A percentile compares a stretch with the other conserved stretches of the same genome.
Conservation (phyloP, 805 yeast genomes). For the Saccharomycopsis amapae region DNA sequence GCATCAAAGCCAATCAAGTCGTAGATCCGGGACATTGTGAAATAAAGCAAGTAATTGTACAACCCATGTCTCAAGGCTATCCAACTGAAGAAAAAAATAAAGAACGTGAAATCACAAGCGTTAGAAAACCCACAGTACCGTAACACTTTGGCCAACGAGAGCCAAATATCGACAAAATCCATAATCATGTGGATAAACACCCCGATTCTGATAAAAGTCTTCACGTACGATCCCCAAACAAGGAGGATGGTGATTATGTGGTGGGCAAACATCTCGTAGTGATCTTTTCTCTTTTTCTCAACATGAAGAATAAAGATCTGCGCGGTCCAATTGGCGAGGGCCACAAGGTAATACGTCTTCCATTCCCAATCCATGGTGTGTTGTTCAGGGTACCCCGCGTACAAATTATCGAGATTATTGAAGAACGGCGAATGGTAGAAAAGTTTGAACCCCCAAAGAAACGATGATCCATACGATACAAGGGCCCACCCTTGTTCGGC, state of each 20-base stretch:
- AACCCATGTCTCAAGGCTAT: conserved; percentile 63
- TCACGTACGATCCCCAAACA: conserved; percentile 63
- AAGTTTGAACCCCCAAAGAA: conserved; percentile 49
- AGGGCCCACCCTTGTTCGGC: conserved; percentile 84
- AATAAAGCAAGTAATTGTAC: conserved; percentile 60
- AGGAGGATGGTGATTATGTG: conserved; percentile 73
- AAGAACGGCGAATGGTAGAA: conserved; percentile 55
- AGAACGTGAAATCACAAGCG: conserved; percentile 63
- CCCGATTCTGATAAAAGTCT: conserved; percentile 70
- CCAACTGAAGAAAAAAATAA: conserved; percentile 64
- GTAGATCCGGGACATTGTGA: conserved; percentile 32
- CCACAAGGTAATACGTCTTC: conserved; percentile 65
- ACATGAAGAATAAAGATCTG: conserved; percentile 70
- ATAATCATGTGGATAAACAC: conserved; percentile 68
- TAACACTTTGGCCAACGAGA: conserved; percentile 68
- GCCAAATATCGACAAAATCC: conserved; percentile 75
- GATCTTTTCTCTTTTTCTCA: conserved; percentile 77
- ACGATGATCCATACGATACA: conserved; percentile 50
- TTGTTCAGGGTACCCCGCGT: conserved; percentile 65
- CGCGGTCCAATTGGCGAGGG: conserved; percentile 74
- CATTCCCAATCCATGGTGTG: conserved; percentile 42
- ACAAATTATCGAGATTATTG: conserved; percentile 49
- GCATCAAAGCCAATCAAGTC: not conserved
- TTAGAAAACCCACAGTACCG: conserved; percentile 59
- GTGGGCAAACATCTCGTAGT: conserved; percentile 79